Evolutionary conservation across 2,329 filamentous ascomycete genomes (phyloP), one percentile per base, ranked within the genome.

Genomic region (Coniella vitis): DNA sequence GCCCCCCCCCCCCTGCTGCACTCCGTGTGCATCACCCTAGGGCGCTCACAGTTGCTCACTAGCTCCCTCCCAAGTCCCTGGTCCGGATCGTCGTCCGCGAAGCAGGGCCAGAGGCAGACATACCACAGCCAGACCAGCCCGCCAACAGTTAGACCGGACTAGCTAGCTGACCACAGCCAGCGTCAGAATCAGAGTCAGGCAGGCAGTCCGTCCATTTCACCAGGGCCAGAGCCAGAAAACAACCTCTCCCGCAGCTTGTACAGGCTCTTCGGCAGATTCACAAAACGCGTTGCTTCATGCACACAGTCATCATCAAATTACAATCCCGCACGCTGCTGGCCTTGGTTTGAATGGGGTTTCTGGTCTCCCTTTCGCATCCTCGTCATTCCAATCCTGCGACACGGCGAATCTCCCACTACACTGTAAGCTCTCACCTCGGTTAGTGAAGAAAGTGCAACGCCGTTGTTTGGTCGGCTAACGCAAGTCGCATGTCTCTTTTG

Each of bases 301-400:
- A 37, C 46, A 45, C 36, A 14, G 32, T 19, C 35, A 38, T 37
- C 43, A 45, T 22, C 32, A 29, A 44, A n/a, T n/a, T 21, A n/a
- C 43, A 31, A 31, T 47, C 34, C 48, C 35, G 42, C 38, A 39
- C 42, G n/a, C n/a, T n/a, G n/a, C n/a, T 32, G 25, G 31, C 41
- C 39, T 31, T 47, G 43, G 47, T 36, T 47, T 52, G 47, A 35
- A 31, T 34, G 47, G 45, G 25, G 47, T 47, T 47, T 47, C 50
- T 49, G 46, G 7, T 47, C 36, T 19, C 38, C 25, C 48, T 41
- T 43, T 36, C 9, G 19, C 38, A 41, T 39, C 43, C 44, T 44
- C 40, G 39, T 45, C 51, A 51, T 47, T 53, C 51, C 44, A 45
- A 41, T 37, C 40, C 47, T 43, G 47, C 47, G 20, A 37, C 47